Conservation (phyloP, 495 filamentous ascomycete genomes). For the Bombardia bombarda region DNA sequence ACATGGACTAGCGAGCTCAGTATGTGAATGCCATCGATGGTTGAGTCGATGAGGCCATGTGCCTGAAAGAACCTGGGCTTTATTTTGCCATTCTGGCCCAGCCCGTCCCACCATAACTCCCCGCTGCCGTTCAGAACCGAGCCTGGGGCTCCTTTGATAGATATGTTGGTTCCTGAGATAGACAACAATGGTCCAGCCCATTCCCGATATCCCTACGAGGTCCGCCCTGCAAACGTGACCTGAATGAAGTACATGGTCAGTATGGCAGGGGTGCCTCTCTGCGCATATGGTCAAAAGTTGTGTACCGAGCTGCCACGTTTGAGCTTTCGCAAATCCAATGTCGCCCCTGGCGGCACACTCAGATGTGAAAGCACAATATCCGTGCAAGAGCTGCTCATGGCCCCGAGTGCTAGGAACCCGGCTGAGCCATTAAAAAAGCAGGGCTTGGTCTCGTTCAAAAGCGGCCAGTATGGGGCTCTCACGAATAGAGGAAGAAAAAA, state of each 20-base stretch:
- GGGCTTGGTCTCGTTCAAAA: neutral
- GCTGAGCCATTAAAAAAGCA: conserved; percentile 4
- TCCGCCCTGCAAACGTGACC: conserved; percentile 41
- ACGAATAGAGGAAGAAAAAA: no score
- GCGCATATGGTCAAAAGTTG: no score
- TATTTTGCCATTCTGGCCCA: conserved; percentile 42
- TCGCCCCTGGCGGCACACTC: conserved; percentile 1
- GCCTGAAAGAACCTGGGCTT: conserved; percentile 51
- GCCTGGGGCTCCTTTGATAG: conserved; percentile 36
- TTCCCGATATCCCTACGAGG: conserved; percentile 16
- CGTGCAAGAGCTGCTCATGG: neutral
- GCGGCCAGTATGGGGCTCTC: no score
- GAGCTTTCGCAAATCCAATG: conserved; percentile 6
- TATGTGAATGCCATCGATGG: conserved; percentile 32
- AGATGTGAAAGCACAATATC: conserved; percentile 7
- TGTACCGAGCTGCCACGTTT: conserved; percentile 1
- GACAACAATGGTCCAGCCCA: conserved; percentile 43
- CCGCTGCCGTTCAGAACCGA: conserved; percentile 39
- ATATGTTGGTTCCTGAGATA: conserved; percentile 39
- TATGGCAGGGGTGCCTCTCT: neutral
- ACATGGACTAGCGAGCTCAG: conserved; percentile 56
- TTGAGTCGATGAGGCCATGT: conserved; percentile 32
- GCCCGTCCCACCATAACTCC: conserved; percentile 43
- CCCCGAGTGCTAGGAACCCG: neutral
- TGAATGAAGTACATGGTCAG: neutral